phyloP scores from a whole-genome alignment of 2,329 filamentous ascomycete species.

The Aspergillus niger region DNA sequence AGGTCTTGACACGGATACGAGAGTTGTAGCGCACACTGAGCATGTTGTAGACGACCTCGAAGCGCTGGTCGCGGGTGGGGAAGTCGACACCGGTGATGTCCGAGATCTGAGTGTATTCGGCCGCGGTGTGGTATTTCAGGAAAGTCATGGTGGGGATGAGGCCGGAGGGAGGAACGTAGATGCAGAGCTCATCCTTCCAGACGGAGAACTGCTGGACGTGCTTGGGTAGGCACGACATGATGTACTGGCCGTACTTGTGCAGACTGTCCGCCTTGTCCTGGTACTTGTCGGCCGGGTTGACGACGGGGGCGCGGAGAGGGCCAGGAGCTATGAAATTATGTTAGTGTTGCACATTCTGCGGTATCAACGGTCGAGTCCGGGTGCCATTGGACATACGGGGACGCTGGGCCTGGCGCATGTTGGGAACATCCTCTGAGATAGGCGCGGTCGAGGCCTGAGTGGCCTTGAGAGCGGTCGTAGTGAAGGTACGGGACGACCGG shows the following conservation, averaged over 20 bases:
- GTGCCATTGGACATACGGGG: conserved; percentile 45
- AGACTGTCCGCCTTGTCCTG: conserved; percentile 81
- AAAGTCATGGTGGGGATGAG: conserved; percentile 91
- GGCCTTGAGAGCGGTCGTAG: conserved; percentile 44
- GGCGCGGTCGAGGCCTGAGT: conserved; percentile 59
- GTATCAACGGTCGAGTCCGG: background rate
- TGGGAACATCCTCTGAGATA: conserved; percentile 60
- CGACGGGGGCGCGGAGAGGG: conserved; percentile 72
- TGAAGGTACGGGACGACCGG: conserved; percentile 35
- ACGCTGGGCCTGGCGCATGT: conserved; percentile 65
- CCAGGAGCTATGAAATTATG: conserved; percentile 47
- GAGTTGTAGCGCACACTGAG: conserved; percentile 95
- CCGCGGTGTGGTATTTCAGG: conserved; percentile 95
- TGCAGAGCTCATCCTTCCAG: conserved; percentile 97
- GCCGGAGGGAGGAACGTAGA: conserved; percentile 85
- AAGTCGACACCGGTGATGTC: conserved; percentile 95
- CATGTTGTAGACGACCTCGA: conserved; percentile 97
- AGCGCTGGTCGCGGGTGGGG: conserved; percentile 90
- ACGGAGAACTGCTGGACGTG: conserved; percentile 99
- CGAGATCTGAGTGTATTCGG: conserved; percentile 92
- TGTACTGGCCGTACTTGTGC: conserved; percentile 93
- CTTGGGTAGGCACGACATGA: conserved; percentile 95
- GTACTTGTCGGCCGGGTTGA: conserved; percentile 94
- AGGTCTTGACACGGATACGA: conserved; percentile 96
- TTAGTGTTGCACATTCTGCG: background rate